Evolutionary conservation across 2,329 filamentous ascomycete genomes (phyloP).

Genomic region (Anthostomella pinea): DNA sequence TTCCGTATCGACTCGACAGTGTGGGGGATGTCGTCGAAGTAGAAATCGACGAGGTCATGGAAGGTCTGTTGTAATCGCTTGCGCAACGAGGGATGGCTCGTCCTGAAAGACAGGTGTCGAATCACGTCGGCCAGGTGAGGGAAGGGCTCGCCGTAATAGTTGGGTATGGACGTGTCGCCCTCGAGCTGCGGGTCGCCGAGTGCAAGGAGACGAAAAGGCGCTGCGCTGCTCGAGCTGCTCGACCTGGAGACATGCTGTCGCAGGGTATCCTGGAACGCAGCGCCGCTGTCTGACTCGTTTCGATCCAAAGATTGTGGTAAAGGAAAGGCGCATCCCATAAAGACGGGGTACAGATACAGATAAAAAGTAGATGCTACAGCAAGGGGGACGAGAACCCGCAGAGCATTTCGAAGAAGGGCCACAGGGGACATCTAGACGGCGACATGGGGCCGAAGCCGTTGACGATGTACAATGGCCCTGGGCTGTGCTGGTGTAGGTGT

Average conservation of each 20-base stretch:
- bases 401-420: constrained; percentile 53
- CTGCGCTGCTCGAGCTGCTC: constrained; percentile 38
- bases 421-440: constrained; percentile 51
- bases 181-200: constrained; percentile 93
- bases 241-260: constrained; percentile 30
- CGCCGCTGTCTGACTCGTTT: constrained; percentile 8
- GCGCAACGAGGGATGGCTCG: constrained; percentile 44
- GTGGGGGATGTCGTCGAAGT: constrained; percentile 65
- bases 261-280: constrained; percentile 39
- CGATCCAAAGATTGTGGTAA: constrained; percentile 33
- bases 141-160: constrained; percentile 49
- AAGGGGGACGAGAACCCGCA: constrained; percentile 59
- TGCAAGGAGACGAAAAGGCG: constrained; percentile 82
- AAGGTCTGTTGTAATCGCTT: constrained; percentile 50
- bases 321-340: constrained; percentile 80
- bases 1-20: constrained; percentile 70
- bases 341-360: constrained; percentile 83
- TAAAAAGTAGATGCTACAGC: constrained; percentile 70
- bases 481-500: constrained; percentile 8
- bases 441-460: constrained; percentile 32
- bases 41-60: constrained; percentile 60
- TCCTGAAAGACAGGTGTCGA: constrained; percentile 47
- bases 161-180: constrained; percentile 80
- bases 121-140: constrained; percentile 50
- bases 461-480: constrained; percentile 21